Evolutionary conservation across 257 asterid genomes (phyloP).

Genomic region (Solanum chaucha): DNA sequence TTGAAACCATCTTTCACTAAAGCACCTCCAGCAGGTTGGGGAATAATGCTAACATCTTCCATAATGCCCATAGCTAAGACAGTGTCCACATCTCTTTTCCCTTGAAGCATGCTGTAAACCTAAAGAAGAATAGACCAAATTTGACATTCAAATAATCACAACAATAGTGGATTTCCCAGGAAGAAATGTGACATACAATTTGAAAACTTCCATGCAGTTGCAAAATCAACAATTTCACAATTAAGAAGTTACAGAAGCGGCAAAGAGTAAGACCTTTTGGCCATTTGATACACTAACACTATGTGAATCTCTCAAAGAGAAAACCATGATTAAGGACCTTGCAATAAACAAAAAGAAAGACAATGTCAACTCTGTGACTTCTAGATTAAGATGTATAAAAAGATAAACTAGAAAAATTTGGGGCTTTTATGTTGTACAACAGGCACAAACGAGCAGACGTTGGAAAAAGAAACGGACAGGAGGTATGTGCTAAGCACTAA

Average conservation of each 20-base stretch:
- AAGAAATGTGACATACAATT: background rate
- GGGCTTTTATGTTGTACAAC: background rate
- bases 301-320: background rate
- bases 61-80: slow-evolving; percentile 89
- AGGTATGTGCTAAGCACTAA: background rate
- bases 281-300: background rate
- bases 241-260: background rate
- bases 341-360: background rate
- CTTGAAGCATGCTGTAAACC: slow-evolving; percentile 99
- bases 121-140: slow-evolving; percentile 9
- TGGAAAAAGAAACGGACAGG: background rate
- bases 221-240: background rate
- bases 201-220: background rate
- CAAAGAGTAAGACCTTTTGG: background rate
- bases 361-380: background rate
- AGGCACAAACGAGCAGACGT: background rate
- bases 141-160: background rate
- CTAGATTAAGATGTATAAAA: background rate
- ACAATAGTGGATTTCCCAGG: background rate
- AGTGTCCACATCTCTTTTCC: slow-evolving; percentile 94
- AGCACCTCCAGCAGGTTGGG: slow-evolving; percentile 95
- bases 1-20: slow-evolving; percentile 13
- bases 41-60: slow-evolving; percentile 95
- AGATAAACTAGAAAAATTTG: background rate
- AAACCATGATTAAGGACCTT: background rate